phyloP scores from a whole-genome alignment of 495 filamentous ascomycete genomes.

The Penicillium atrosanguineum region DNA sequence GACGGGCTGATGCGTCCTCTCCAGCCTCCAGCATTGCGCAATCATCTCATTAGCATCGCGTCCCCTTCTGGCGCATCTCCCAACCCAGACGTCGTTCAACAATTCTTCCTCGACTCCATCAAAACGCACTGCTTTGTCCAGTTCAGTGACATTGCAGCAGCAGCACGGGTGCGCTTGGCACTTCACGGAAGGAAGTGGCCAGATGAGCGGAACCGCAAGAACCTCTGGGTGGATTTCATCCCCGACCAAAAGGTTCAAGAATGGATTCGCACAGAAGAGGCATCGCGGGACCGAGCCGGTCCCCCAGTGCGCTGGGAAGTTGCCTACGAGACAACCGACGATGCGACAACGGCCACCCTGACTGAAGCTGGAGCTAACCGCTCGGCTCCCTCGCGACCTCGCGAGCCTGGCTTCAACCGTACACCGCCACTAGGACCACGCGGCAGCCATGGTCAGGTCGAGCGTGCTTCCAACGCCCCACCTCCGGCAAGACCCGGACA shows the following conservation, averaged over 20 bases:
- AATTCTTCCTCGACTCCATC: constrained; percentile 80
- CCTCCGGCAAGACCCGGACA: constrained; percentile 34
- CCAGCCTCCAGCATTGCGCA: constrained; percentile 58
- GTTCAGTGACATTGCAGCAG: constrained; percentile 65
- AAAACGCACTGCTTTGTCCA: constrained; percentile 81
- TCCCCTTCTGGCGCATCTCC: constrained; percentile 50
- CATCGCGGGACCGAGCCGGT: constrained; percentile 44
- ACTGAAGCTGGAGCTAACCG: constrained; percentile 44
- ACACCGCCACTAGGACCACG: constrained; percentile 37
- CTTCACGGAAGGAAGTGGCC: constrained; percentile 84
- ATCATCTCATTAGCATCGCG: constrained; percentile 67
- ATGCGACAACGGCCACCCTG: constrained; percentile 55
- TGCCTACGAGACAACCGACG: constrained; percentile 58
- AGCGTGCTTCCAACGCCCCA: constrained; percentile 21
- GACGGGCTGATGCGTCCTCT: constrained; percentile 88
- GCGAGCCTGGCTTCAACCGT: constrained; percentile 29
- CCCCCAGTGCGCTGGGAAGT: constrained; percentile 66
- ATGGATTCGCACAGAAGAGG: constrained; percentile 73
- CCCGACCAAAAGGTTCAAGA: constrained; percentile 68
- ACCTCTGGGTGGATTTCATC: constrained; percentile 87
- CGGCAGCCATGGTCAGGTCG: constrained; percentile 23
- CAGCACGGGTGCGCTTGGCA: constrained; percentile 71
- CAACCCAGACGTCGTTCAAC: constrained; percentile 53
- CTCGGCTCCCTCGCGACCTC: constrained; percentile 21
- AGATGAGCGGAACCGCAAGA: constrained; percentile 78